A percentile compares a stretch with the other conserved stretches of the same genome.
Conservation (phyloP, 73 alveolate genomes). For the Tetrahymena elliotti region DNA sequence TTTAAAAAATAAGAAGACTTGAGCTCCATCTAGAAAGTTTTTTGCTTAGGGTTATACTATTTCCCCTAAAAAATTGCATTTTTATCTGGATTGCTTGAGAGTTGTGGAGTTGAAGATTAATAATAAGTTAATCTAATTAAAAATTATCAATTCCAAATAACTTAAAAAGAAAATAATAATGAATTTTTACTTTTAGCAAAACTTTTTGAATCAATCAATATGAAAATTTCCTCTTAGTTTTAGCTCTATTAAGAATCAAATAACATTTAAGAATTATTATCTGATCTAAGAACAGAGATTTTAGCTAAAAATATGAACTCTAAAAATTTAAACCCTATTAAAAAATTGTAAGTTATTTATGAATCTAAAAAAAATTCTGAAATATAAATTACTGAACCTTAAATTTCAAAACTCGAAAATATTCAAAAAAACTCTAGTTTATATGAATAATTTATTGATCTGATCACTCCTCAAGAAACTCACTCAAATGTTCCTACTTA, state of each 20-base stretch:
- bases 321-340: background rate
- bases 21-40: background rate
- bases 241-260: background rate
- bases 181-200: background rate
- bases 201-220: background rate
- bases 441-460: background rate
- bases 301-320: background rate
- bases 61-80: background rate
- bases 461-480: background rate
- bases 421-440: no score
- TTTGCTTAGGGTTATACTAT: background rate
- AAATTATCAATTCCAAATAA: background rate
- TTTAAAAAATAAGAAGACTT: background rate
- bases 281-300: background rate
- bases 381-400: background rate
- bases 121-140: background rate
- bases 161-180: background rate
- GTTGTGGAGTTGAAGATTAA: background rate
- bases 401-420: background rate
- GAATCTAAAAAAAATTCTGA: background rate
- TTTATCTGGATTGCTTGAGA: background rate
- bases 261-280: background rate
- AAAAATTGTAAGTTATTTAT: background rate
- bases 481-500: background rate
- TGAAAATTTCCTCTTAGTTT: background rate